phyloP scores from a whole-genome alignment of 805 yeast species.

The Komagataella kurtzmanii region DNA sequence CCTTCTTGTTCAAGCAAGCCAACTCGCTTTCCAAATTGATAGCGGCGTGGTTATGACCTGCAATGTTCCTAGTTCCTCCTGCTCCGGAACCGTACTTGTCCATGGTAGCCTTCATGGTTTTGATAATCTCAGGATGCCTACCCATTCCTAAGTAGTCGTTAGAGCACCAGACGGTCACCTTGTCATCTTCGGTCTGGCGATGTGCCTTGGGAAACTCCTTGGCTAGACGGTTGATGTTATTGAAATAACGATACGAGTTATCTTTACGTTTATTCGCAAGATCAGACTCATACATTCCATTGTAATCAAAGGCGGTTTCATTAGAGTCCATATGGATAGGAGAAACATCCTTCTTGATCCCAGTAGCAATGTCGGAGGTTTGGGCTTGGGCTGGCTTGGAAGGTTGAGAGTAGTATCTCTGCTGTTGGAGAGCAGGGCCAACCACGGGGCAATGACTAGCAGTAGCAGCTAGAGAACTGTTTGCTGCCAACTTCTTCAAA shows the following conservation, averaged over 20 bases:
- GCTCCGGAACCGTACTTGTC: slow-evolving; percentile 96
- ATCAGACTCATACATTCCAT: slow-evolving; percentile 54
- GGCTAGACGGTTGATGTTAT: slow-evolving; percentile 93
- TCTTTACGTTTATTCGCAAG: slow-evolving; percentile 66
- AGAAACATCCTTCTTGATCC: slow-evolving; percentile 3
- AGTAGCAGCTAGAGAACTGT: slow-evolving; percentile 31
- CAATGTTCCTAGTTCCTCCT: slow-evolving; percentile 98
- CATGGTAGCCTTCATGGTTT: slow-evolving; percentile 67
- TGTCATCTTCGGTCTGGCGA: slow-evolving; percentile 56
- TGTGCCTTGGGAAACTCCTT: slow-evolving; percentile 91
- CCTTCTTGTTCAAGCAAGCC: slow-evolving; percentile 88
- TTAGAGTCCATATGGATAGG: slow-evolving; percentile 18
- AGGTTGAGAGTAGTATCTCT: slow-evolving; percentile 31
- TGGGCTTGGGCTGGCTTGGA: slow-evolving; percentile 31
- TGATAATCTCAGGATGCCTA: slow-evolving; percentile 56
- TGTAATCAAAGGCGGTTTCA: slow-evolving; percentile 54
- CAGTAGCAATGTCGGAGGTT: slow-evolving; percentile 23
- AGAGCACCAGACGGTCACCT: slow-evolving; percentile 98
- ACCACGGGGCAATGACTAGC: slow-evolving; percentile 85
- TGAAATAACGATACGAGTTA: slow-evolving; percentile 90
- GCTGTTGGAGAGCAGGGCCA: slow-evolving; percentile 54
- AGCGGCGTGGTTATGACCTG: slow-evolving; percentile 93
- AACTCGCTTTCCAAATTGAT: slow-evolving; percentile 72
- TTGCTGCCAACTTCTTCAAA: slow-evolving; percentile 39
- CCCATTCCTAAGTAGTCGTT: slow-evolving; percentile 97